A percentile compares a stretch with the other conserved stretches of the same genome.
Conservation (phyloP, 2,329 filamentous ascomycete genomes). For the Pseudogymnoascus sp. region DNA sequence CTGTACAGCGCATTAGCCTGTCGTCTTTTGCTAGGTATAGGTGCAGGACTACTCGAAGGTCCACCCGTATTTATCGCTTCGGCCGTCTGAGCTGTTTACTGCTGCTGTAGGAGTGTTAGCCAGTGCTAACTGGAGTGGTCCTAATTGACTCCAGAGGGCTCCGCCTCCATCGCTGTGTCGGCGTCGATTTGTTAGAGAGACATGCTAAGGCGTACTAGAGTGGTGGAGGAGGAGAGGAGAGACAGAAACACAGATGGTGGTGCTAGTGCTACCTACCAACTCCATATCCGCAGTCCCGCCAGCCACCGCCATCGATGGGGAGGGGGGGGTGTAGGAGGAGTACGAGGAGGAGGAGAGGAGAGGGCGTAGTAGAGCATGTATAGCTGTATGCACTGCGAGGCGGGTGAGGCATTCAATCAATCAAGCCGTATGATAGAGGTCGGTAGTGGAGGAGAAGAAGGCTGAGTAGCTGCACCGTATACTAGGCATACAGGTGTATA, state of each 20-base stretch:
- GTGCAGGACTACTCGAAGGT: background rate
- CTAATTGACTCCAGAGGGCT: background rate
- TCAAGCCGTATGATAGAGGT: background rate
- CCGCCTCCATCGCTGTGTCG: background rate
- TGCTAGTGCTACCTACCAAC: background rate
- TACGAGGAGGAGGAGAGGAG: background rate
- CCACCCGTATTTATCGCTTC: background rate
- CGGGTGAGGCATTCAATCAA: background rate
- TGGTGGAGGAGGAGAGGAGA: background rate
- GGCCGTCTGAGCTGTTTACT: background rate
- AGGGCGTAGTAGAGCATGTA: background rate
- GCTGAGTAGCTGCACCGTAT: background rate
- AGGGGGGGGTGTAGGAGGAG: background rate
- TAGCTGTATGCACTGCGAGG: background rate
- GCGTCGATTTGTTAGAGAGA: background rate
- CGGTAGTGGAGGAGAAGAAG: background rate
- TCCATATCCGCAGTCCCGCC: background rate
- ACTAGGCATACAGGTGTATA: too few relatives aligned
- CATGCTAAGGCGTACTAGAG: background rate
- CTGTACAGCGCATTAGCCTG: background rate
- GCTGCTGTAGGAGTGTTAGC: background rate
- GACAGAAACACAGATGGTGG: background rate
- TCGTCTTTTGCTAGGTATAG: background rate
- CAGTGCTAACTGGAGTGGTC: background rate
- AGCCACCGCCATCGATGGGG: background rate